Evolutionary conservation across 495 filamentous ascomycete species (phyloP).

Genomic region (Trichoderma gamsii): DNA sequence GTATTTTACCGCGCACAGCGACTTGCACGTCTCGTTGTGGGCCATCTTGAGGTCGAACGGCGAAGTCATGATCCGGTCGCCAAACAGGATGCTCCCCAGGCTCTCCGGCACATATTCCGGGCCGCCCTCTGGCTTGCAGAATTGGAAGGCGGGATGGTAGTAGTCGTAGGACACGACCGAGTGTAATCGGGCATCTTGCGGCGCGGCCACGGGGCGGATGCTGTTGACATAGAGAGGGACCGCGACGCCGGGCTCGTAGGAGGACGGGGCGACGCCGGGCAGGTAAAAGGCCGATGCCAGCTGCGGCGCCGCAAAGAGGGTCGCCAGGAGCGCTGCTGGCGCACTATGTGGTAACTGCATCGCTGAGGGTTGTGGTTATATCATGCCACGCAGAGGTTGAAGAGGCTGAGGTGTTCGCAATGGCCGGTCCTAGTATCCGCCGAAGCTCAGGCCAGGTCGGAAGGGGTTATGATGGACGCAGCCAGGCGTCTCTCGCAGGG

Average conservation of each 20-base stretch:
- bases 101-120: conserved; percentile 75
- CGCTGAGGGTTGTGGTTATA: conserved; percentile 18
- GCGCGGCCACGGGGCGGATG: conserved; percentile 75
- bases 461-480: not conserved
- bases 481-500: not conserved
- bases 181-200: conserved; percentile 67
- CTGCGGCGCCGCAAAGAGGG: conserved; percentile 42
- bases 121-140: conserved; percentile 73
- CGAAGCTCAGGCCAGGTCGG: not conserved
- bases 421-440: not conserved
- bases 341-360: conserved; percentile 45
- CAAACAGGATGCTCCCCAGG: conserved; percentile 91
- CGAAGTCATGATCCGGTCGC: conserved; percentile 89
- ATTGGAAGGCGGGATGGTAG: conserved; percentile 79
- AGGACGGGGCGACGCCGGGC: conserved; percentile 90
- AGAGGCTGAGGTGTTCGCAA: not conserved
- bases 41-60: conserved; percentile 82
- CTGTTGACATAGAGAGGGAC: conserved; percentile 92
- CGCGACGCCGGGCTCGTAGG: conserved; percentile 65
- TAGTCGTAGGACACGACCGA: conserved; percentile 95
- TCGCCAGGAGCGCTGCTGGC: conserved; percentile 41
- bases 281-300: conserved; percentile 83
- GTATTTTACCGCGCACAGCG: conserved; percentile 63
- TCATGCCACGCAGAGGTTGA: not conserved
- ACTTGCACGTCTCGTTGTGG: conserved; percentile 78